Evolutionary conservation across 2,329 filamentous ascomycete species (phyloP).

Genomic region (Botrytis paeoniae): DNA sequence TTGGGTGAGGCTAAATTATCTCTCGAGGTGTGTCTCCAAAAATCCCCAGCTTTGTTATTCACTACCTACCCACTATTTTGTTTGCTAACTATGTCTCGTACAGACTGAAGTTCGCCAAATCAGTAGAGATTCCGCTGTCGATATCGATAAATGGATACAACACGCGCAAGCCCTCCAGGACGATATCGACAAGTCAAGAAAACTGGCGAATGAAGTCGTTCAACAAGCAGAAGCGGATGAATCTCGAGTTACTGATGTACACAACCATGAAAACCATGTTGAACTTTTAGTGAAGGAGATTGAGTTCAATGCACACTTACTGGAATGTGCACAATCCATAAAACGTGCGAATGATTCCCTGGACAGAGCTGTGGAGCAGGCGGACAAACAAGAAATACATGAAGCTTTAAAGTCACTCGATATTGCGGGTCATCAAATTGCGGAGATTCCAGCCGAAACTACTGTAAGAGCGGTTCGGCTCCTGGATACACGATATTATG

Average conservation of each 20-base stretch:
- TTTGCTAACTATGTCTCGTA: slow-evolving; percentile 17
- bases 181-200: slow-evolving; percentile 78
- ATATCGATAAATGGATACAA: slow-evolving; percentile 81
- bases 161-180: slow-evolving; percentile 81
- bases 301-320: slow-evolving; percentile 57
- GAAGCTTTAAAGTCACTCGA: slow-evolving; percentile 58
- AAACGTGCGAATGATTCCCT: slow-evolving; percentile 59
- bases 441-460: slow-evolving; percentile 57
- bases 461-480: slow-evolving; percentile 62
- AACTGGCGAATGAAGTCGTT: slow-evolving; percentile 77
- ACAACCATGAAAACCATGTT: slow-evolving; percentile 51
- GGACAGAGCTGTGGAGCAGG: slow-evolving; percentile 57
- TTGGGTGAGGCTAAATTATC: slow-evolving; percentile 44
- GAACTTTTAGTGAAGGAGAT: slow-evolving; percentile 57
- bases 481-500: slow-evolving; percentile 61
- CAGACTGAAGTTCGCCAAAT: slow-evolving; percentile 65
- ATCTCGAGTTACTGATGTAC: slow-evolving; percentile 39
- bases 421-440: slow-evolving; percentile 58
- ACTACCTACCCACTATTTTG: neutral
- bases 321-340: slow-evolving; percentile 49
- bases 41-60: neutral
- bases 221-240: slow-evolving; percentile 67
- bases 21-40: slow-evolving; percentile 43
- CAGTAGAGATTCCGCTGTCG: slow-evolving; percentile 72
- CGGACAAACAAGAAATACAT: slow-evolving; percentile 52